Evolutionary conservation across 1,284 basidiomycete genomes (phyloP), one percentile per base, ranked within the genome.

Genomic region (Irpex sp.): DNA sequence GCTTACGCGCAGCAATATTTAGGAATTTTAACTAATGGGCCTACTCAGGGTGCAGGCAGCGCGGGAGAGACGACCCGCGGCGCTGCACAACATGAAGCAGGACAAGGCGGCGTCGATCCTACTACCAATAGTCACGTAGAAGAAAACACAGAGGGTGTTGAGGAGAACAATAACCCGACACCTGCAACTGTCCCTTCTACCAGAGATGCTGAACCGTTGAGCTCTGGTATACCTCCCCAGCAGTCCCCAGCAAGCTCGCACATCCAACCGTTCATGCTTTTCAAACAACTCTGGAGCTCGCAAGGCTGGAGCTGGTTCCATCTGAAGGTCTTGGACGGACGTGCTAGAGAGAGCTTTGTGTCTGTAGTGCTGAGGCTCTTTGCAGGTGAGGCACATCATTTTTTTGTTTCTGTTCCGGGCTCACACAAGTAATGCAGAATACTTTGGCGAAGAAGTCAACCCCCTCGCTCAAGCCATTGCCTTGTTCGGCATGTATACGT

Each of bases 301-400:
- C 78, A 82, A 62, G 87, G 88, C 35, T 92, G 90, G 90, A 74
- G 77, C 48, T 90, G 84, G 82, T 73, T 90, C 56, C 88, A 91
- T 67, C 80, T 91, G 73, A 85, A 82, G 68, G 82, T 84, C 2
- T 83, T 88, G 63, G 89, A 92, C 65, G 73, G 77, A 42, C 78
- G 87, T 56, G 76, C 84, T 23, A 80, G 90, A 42, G 82, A 87
- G 52, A 69, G 75, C 0, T 88, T 88, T 71, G 71, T 91, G 45
- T 76, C 75, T 42, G 77, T 83, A 9, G 80, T 83, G 2, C 73
- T 80, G 59, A 77, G 89, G 53, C 71, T 91, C n/a, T 87, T 92
- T 68, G 72, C 84, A 48, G 88, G 90, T 89, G 66, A n/a, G n/a
- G n/a, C n/a, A n/a, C n/a, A n/a, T n/a, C n/a, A n/a, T n/a, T n/a